phyloP scores from a whole-genome alignment of 2,329 filamentous ascomycete species.

The Tetracladium maxilliforme region DNA sequence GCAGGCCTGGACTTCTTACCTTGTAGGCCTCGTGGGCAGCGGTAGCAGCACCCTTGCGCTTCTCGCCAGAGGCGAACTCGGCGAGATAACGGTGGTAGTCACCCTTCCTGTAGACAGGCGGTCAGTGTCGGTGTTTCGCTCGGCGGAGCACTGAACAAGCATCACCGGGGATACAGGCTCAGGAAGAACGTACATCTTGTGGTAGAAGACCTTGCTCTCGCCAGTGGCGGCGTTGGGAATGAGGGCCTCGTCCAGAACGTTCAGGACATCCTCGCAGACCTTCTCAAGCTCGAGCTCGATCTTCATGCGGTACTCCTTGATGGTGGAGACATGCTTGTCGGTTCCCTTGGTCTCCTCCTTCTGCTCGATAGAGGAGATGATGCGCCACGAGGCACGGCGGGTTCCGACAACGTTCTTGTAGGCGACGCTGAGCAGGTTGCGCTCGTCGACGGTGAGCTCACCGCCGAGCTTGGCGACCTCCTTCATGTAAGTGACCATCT shows the following conservation, averaged over 20 bases:
- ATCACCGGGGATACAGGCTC: constrained; percentile 1
- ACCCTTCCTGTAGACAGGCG: constrained; percentile 58
- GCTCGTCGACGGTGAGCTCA: constrained; percentile 88
- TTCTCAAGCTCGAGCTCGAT: constrained; percentile 95
- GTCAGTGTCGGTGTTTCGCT: constrained; percentile 3
- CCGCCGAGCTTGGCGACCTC: constrained; percentile 83
- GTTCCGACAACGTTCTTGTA: constrained; percentile 99
- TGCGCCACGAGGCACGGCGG: constrained; percentile 96
- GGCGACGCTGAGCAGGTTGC: constrained; percentile 94
- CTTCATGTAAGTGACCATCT: constrained; percentile 99
- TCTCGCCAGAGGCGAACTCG: constrained; percentile 85
- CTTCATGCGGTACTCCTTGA: constrained; percentile 96
- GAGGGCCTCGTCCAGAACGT: constrained; percentile 82
- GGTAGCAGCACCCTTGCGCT: constrained; percentile 77
- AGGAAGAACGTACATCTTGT: constrained; percentile 76
- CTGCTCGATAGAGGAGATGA: constrained; percentile 99
- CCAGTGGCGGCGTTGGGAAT: constrained; percentile 93
- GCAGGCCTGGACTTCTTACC: constrained; percentile 34
- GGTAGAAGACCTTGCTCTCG: constrained; percentile 99
- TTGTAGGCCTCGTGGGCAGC: constrained; percentile 94
- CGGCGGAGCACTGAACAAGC: constrained; percentile 2
- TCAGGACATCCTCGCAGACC: constrained; percentile 95
- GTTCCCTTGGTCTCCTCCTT: constrained; percentile 99
- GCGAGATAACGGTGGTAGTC: constrained; percentile 94
- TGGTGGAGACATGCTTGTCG: constrained; percentile 85